Evolutionary conservation across 768 basidiomycete genomes (phyloP), one percentile per base, ranked within the genome.

Genomic region (Leucocoprinus sp.): DNA sequence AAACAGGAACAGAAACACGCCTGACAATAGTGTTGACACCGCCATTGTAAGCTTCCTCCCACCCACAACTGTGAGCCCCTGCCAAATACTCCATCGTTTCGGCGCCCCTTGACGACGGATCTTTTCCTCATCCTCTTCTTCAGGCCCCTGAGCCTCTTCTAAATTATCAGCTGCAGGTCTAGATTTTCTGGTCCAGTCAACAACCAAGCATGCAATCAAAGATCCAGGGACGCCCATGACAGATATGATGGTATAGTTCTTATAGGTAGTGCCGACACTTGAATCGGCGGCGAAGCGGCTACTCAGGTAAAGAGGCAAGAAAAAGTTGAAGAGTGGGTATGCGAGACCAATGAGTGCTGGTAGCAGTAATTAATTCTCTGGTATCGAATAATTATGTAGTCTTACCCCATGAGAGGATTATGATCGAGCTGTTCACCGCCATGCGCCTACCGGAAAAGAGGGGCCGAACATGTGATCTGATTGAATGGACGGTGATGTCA

Each of bases 261-360:
- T 67, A 51, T 72, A 75, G 3, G 70, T 71, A 4, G 35, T 45
- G 42, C 52, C 49, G 0, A 65, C 52, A 8, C 57, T 44, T 4
- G 58, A 11, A 8, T 53, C 50, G 7, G 56, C 52, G 0, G 63
- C 51, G 43, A 64, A 57, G 23, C 62, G 66, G 12, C 62, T 57
- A 24, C 55, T 58, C 17, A 76, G 67, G 51, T 74, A 75, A 1
- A 72, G 57, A 2, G 76, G 70, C 18, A 79, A 62, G 60, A 77
- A 79, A 2, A 64, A 56, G 45, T 65, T 75, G 61, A 70, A 76
- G 2, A 78, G 61, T 4, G 77, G 77, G 52, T 72, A 78, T 5
- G 72, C 75, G 1, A 76, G 65, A 6, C 76, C 76, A 39, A 76
- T 70, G 21, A 72, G 52, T 26, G 65, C 72, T 61, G 23, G 0